Evolutionary conservation across 2,329 filamentous ascomycete species (phyloP), one percentile per base, ranked within the genome.

Genomic region (Scopulariopsis brevicaulis): DNA sequence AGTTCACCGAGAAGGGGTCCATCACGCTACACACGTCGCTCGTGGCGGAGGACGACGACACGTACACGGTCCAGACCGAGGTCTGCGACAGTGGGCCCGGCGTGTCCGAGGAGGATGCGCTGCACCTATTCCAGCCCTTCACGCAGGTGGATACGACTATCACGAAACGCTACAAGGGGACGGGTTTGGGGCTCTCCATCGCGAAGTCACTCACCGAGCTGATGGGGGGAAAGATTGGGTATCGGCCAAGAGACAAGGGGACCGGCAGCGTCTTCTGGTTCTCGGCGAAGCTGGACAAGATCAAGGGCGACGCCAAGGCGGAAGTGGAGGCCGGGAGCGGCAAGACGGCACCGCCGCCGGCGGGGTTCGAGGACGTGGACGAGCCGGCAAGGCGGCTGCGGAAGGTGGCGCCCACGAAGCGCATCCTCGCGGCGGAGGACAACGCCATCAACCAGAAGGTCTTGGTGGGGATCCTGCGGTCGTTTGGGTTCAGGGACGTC

Each of bases 1-100:
- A 86, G 61, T 85, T 85, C 62, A 85, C 82, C 4, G 78, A 83
- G 24, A 67, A 72, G 35, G 82, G 82, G 0, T 73, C 73, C 59
- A 74, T 85, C 37, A 69, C 70, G 1, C 70, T 84, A 12, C 64
- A 68, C 2, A 71, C 72, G 0, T 70, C 69, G 0, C 67, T 77
- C 7, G 58, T 72, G 2, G 61, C 65, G 1, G 73, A 81, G 46
- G 70, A 76, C 46, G 68, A 73, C 1, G 69, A 68, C 7, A 67
- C 65, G 1, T 81, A 74, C 60, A 69, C 67, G 1, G 72, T 85
- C n/a, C 64, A 74, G 32, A 78, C 79, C 4, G 72, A 78, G 61
- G 78, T 83, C 4, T 67, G 73, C 11, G 80, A 83, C 61, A 77
- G 77, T 1, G 80, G 80, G 0, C 80, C 81, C 24, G 80, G 80